Evolutionary conservation across 2,329 filamentous ascomycete species (phyloP), one percentile per base, ranked within the genome.

Genomic region (Fusarium sacchari): DNA sequence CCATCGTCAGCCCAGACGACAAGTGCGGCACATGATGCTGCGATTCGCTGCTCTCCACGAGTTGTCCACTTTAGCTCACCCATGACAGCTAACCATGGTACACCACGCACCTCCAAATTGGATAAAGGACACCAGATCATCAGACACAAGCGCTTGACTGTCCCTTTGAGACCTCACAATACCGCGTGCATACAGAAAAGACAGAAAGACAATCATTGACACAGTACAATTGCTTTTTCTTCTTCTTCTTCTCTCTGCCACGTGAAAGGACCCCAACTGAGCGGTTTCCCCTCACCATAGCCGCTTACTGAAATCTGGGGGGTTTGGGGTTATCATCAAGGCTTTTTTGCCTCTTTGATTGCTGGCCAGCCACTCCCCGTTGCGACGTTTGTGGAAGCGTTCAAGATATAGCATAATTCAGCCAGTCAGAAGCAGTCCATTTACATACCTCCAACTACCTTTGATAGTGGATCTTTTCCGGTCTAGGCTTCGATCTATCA

Each of bases 391-490:
- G 58, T 49, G 43, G 50, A 57, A 67, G 58, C 42, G 46, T 58
- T 57, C 39, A 60, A 60, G 59, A 63, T 67, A 58, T 55, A 58
- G 30, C 47, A 34, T 66, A 67, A 63, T 46, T 34, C 65, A 66
- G 53, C 76, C 74, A 77, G 72, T 78, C 64, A 68, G 39, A 67
- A 57, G 69, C 47, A 74, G 34, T 69, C 61, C 42, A 63, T 71
- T 62, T 40, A 55, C n/a, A n/a, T n/a, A n/a, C 67, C 76, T 74
- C 65, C 62, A 73, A 64, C 66, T 68, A 40, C 42, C 55, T 37
- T 62, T 26, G 42, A 64, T 50, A 72, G 76, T 77, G 76, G 76
- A 75, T 64, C 67, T 57, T 61, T 52, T 74, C 66, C 64, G 68
- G 64, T 72, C 72, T 73, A 71, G 71, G 65, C 69, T 67, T 77